Conservation (phyloP, 1,284 basidiomycete genomes). For the Melampsora medusae region DNA sequence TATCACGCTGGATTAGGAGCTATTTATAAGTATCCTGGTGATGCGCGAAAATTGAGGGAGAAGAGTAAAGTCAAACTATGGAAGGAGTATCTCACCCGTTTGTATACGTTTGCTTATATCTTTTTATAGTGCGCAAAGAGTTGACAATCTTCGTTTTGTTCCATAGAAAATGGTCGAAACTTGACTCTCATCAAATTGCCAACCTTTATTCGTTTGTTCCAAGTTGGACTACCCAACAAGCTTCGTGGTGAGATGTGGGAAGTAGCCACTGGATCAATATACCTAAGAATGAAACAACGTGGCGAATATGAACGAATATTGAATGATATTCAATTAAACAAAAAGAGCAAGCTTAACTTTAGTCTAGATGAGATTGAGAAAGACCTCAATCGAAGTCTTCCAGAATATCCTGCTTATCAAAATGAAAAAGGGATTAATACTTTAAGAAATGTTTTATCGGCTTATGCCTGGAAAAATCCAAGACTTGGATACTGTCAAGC, state of each 20-base stretch:
- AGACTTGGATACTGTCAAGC: slow-evolving; percentile 61
- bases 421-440: slow-evolving; percentile 77
- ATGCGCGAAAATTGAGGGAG: slow-evolving; percentile 68
- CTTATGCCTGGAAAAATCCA: slow-evolving; percentile 95
- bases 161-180: slow-evolving; percentile 76
- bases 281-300: slow-evolving; percentile 77
- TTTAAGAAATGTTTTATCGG: slow-evolving; percentile 84
- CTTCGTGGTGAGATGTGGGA: slow-evolving; percentile 99
- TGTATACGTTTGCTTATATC: slow-evolving; percentile 48
- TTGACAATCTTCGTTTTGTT: slow-evolving; percentile 3
- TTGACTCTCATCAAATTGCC: slow-evolving; percentile 91
- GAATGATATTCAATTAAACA: slow-evolving; percentile 64
- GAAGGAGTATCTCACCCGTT: slow-evolving; percentile 81
- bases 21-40: slow-evolving; percentile 54
- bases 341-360: slow-evolving; percentile 70
- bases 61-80: slow-evolving; percentile 96
- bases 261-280: slow-evolving; percentile 88
- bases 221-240: slow-evolving; percentile 92
- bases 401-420: slow-evolving; percentile 89
- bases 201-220: slow-evolving; percentile 90
- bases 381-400: slow-evolving; percentile 74
- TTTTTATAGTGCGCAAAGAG: background rate
- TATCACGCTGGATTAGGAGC: slow-evolving; percentile 72
- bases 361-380: slow-evolving; percentile 99
- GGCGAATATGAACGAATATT: slow-evolving; percentile 79